Evolutionary conservation across 2,329 filamentous ascomycete species (phyloP).

Genomic region (Sporothrix curviconia): DNA sequence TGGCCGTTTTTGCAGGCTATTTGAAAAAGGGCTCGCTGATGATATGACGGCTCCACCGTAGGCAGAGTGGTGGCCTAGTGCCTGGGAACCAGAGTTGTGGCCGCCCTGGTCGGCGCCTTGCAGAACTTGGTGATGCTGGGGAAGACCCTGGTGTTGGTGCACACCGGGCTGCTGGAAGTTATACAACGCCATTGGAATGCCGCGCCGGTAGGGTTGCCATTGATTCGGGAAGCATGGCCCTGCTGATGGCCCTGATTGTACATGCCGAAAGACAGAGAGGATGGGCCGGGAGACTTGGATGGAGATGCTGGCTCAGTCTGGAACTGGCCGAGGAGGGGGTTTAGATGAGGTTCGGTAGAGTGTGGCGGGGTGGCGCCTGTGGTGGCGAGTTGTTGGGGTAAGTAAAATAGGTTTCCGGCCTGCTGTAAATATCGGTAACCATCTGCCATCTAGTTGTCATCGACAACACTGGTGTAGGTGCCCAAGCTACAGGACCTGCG

Average conservation of each 20-base stretch:
- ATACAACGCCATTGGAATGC: slow-evolving; percentile 61
- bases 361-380: slow-evolving; percentile 29
- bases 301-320: slow-evolving; percentile 25
- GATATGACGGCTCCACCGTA: slow-evolving; percentile 44
- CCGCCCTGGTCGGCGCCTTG: slow-evolving; percentile 50
- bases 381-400: slow-evolving; percentile 42
- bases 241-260: slow-evolving; percentile 67
- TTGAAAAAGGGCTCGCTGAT: neutral
- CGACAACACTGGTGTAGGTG: slow-evolving; percentile 19
- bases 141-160: slow-evolving; percentile 57
- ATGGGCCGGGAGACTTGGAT: slow-evolving; percentile 26
- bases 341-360: slow-evolving; percentile 27
- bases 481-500: neutral
- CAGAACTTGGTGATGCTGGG: slow-evolving; percentile 56
- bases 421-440: slow-evolving; percentile 58
- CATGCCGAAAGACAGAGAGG: slow-evolving; percentile 46
- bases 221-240: slow-evolving; percentile 69
- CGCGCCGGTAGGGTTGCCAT: slow-evolving; percentile 59
- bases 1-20: slow-evolving; percentile 45
- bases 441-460: slow-evolving; percentile 59
- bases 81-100: slow-evolving; percentile 48
- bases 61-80: slow-evolving; percentile 54
- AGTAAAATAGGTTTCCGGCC: slow-evolving; percentile 52
- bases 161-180: slow-evolving; percentile 58
- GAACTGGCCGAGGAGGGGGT: slow-evolving; percentile 30